Percentiles rank a stretch among this genome's conserved stretches.
Conservation (phyloP, 176 grass and related monocot genomes). For the Miscanthus lutarioriparius region DNA sequence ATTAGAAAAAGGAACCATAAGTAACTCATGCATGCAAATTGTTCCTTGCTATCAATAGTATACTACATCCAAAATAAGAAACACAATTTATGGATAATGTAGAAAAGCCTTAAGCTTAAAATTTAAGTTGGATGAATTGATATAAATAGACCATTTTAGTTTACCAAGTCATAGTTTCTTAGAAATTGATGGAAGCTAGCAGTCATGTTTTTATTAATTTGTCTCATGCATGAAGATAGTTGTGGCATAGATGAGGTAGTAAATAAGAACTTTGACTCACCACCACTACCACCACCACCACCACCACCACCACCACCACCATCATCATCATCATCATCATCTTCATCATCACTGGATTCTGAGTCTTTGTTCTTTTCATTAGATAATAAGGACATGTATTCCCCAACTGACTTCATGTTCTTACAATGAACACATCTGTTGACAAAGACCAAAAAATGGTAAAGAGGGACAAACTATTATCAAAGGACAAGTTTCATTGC, state of each 20-base stretch:
- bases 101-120: background rate
- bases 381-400: constrained; percentile 20
- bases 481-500: background rate
- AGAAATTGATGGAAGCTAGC: constrained; percentile 10
- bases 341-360: background rate
- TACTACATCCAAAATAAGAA: background rate
- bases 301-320: too few species aligned
- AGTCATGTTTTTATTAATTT: background rate
- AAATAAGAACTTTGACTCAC: constrained; percentile 24
- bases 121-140: background rate
- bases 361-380: background rate
- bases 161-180: background rate
- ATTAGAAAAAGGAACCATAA: constrained; percentile 28
- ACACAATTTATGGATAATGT: background rate
- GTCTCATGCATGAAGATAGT: background rate
- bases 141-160: constrained; percentile 6
- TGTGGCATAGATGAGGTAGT: constrained; percentile 1
- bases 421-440: constrained; percentile 10
- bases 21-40: background rate
- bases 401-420: constrained; percentile 1
- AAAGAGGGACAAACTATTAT: constrained; percentile 1
- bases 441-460: background rate
- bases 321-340: too few species aligned
- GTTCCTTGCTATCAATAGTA: background rate
- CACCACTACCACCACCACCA: background rate